A percentile compares a stretch with the other conserved stretches of the same genome.
These are phyloP conservation scores for Arabis hirsuta DNA, from an alignment of 345 rosid genomes.

Conservation along the genomic window DNA sequence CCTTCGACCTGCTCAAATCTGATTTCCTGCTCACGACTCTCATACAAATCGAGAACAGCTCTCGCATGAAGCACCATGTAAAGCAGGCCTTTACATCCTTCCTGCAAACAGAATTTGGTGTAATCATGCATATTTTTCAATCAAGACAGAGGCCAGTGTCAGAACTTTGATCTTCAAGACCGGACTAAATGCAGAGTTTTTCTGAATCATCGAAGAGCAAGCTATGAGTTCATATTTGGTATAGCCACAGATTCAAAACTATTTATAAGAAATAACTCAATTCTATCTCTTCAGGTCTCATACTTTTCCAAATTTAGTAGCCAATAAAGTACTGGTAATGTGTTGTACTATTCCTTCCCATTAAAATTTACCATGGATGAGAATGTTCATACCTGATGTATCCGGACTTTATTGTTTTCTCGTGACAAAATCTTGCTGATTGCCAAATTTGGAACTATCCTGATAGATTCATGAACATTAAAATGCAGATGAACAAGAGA, in stretches of 20 bases:
- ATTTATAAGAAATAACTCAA: neutral
- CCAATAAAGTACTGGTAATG: neutral
- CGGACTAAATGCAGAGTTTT: conserved; percentile 7
- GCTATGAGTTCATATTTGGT: conserved; percentile 10
- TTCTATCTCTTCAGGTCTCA: neutral
- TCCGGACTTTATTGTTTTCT: conserved; percentile 90
- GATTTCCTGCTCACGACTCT: conserved; percentile 79
- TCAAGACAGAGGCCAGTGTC: conserved; percentile 6
- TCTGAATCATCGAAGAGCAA: conserved; percentile 10
- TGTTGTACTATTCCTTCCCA: neutral
- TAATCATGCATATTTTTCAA: neutral
- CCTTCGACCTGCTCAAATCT: conserved; percentile 94
- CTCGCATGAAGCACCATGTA: conserved; percentile 99
- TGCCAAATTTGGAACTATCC: conserved; percentile 95
- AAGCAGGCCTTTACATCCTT: conserved; percentile 92
- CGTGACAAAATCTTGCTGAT: conserved; percentile 88
- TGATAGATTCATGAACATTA: conserved; percentile 46
- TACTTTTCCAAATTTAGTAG: conserved; percentile 8
- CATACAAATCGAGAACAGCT: conserved; percentile 85
- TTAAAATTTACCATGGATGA: conserved; percentile 5
- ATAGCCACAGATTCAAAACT: neutral
- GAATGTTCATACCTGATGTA: conserved; percentile 73
- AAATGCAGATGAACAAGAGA: conserved; percentile 13
- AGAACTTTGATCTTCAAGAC: conserved; percentile 14
- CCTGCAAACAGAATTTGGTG: conserved; percentile 52